phyloP scores from a whole-genome alignment of 1,284 basidiomycete species.

The Tremellales sp. region DNA sequence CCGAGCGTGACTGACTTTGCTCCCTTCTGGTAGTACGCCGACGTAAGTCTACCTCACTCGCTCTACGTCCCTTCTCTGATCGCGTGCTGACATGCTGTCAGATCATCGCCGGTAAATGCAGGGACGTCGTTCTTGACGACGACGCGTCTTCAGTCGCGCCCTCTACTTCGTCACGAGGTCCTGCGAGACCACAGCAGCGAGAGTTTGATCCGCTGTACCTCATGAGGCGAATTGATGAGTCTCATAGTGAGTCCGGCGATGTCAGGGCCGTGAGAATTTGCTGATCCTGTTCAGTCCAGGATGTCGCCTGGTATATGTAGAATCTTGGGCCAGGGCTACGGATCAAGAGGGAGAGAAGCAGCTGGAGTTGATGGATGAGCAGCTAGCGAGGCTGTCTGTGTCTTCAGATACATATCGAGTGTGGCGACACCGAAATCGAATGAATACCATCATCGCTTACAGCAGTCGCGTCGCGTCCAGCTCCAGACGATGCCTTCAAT shows the following conservation, averaged over 20 bases:
- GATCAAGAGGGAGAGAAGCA: no score
- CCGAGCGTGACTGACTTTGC: background rate
- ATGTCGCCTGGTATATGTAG: background rate
- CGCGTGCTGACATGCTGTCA: background rate
- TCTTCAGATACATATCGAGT: no score
- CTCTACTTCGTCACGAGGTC: constrained; percentile 7
- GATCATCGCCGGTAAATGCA: constrained; percentile 46
- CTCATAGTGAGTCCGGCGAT: background rate
- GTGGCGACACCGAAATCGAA: no score
- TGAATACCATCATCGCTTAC: no score
- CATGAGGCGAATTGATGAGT: constrained; percentile 3
- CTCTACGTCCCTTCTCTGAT: no score
- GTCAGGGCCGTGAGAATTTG: no score
- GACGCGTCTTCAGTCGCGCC: constrained; percentile 3
- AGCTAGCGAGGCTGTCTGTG: no score
- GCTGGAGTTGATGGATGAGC: no score
- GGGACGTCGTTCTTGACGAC: constrained; percentile 44
- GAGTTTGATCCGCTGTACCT: constrained; percentile 17
- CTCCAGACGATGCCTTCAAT: no score
- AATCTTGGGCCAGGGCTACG: background rate
- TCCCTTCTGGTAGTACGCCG: constrained; percentile 23
- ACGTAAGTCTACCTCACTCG: constrained; percentile 9
- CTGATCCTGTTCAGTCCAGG: background rate
- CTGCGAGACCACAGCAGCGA: background rate
- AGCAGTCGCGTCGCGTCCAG: no score